Conservation (phyloP, 345 rosid species). For the Pistacia atlantica region DNA sequence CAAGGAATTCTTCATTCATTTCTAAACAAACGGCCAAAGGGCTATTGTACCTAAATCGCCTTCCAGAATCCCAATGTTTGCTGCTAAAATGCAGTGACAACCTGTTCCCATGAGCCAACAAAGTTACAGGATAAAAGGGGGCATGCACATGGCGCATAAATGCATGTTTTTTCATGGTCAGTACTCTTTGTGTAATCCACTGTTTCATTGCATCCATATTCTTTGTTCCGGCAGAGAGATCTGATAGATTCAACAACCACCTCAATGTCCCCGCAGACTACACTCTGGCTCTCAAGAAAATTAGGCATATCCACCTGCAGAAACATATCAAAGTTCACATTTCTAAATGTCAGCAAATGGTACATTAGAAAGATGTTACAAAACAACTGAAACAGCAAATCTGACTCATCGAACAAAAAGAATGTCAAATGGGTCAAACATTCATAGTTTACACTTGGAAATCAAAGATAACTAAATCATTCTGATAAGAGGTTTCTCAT, state of each 20-base stretch:
- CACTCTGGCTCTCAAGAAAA: slow-evolving; percentile 13
- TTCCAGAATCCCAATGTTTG: slow-evolving; percentile 36
- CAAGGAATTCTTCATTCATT: slow-evolving; percentile 30
- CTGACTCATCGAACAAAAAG: background rate
- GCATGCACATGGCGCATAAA: slow-evolving; percentile 44
- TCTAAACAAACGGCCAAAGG: slow-evolving; percentile 32
- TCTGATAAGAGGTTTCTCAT: background rate
- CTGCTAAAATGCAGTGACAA: slow-evolving; percentile 39
- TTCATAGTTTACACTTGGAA: background rate
- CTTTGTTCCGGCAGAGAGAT: slow-evolving; percentile 36
- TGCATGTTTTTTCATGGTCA: slow-evolving; percentile 42
- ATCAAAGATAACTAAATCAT: background rate
- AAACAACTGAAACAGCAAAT: background rate
- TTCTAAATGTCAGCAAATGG: background rate
- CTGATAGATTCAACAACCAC: slow-evolving; percentile 40
- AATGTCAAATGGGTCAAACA: background rate
- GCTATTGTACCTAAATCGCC: slow-evolving; percentile 37
- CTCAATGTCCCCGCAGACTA: slow-evolving; percentile 38
- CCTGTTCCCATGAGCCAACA: slow-evolving; percentile 36
- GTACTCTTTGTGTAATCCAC: slow-evolving; percentile 25
- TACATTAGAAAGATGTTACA: background rate
- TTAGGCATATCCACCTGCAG: slow-evolving; percentile 24
- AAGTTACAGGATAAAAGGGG: slow-evolving; percentile 44
- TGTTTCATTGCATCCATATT: slow-evolving; percentile 43
- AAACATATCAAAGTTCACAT: slow-evolving; percentile 13